Base-by-base conservation (phyloP, 2,329 filamentous ascomycete genomes). In the Colletotrichum tropicicola region DNA sequence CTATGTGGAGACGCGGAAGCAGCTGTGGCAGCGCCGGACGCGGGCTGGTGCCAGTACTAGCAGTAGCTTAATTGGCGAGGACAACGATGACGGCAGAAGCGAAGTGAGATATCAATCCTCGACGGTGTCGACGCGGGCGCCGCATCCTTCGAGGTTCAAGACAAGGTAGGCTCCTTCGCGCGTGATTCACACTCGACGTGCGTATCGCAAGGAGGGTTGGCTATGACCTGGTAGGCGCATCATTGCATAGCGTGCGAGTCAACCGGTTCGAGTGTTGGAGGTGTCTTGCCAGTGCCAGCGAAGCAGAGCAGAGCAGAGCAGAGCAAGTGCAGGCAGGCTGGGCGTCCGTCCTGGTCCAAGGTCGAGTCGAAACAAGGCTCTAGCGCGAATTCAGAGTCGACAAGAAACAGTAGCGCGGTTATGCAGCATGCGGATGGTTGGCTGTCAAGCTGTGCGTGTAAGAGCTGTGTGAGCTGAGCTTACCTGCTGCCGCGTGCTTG, bases 281-380 rank as follows among this genome's bases (percentile, higher is more conserved):
- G 47, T 44, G 21, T 41, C 44, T 35, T 35, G 54, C 30, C 28
- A 58, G 43, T 27, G 37, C 6, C 45, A 30, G 45, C 45, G 15
- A 39, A 37, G 2, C 48, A 37, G 12, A 21, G 3, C 5, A n/a
- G n/a, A 49, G 39, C 13, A 41, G n/a, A 37, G 48, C 15, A 19
- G 25, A 44, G 25, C 21, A 45, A n/a, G 35, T 30, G 23, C 27
- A 30, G 35, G 45, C 37, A 51, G 39, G n/a, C n/a, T 27, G n/a
- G 30, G 13, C 15, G 25, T 39, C 32, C 15, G 10, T 48, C 44
- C 39, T 28, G 54, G 23, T 32, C 45, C 32, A 7, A 23, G 17
- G 25, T 55, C 49, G 59, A 52, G 23, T 48, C 49, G 62, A 65
- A 65, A 65, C 62, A 39, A 39, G 62, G 57, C 62, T 65, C 41